phyloP scores from a whole-genome alignment of 1,139 yeast genomes.

The Pichia sp. region DNA sequence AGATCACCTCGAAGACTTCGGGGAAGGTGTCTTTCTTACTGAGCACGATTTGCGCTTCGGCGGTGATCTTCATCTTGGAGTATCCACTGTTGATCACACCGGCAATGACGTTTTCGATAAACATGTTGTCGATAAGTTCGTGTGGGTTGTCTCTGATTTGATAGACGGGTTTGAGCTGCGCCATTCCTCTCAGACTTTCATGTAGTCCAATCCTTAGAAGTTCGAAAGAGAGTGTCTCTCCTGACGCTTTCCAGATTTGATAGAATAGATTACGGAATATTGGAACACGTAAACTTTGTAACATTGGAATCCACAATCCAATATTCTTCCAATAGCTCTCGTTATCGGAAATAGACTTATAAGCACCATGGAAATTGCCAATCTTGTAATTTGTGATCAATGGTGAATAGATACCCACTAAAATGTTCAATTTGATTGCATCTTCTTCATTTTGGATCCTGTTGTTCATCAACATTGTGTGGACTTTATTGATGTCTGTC shows the following conservation, averaged over 20 bases:
- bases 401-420: slow-evolving; percentile 19
- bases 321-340: slow-evolving; percentile 39
- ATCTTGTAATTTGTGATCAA: slow-evolving; percentile 36
- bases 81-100: slow-evolving; percentile 52
- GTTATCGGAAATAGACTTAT: slow-evolving; percentile 33
- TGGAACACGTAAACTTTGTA: slow-evolving; percentile 43
- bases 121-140: slow-evolving; percentile 14
- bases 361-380: slow-evolving; percentile 44
- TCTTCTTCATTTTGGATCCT: not conserved
- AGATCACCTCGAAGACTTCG: slow-evolving; percentile 38
- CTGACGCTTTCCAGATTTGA: slow-evolving; percentile 26
- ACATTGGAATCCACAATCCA: slow-evolving; percentile 38
- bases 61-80: slow-evolving; percentile 51
- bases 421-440: not conserved
- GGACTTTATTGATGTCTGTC: slow-evolving; percentile 37
- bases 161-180: slow-evolving; percentile 1
- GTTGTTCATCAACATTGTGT: not conserved
- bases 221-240: slow-evolving; percentile 16
- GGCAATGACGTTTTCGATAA: slow-evolving; percentile 46
- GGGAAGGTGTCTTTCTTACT: slow-evolving; percentile 52
- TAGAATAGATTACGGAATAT: slow-evolving; percentile 46
- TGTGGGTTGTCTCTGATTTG: slow-evolving; percentile 4
- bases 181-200: slow-evolving; percentile 18
- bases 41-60: slow-evolving; percentile 45
- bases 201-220: slow-evolving; percentile 21